Base-by-base conservation (phyloP, 257 asterid species). In the Oldenlandia corymbosa region DNA sequence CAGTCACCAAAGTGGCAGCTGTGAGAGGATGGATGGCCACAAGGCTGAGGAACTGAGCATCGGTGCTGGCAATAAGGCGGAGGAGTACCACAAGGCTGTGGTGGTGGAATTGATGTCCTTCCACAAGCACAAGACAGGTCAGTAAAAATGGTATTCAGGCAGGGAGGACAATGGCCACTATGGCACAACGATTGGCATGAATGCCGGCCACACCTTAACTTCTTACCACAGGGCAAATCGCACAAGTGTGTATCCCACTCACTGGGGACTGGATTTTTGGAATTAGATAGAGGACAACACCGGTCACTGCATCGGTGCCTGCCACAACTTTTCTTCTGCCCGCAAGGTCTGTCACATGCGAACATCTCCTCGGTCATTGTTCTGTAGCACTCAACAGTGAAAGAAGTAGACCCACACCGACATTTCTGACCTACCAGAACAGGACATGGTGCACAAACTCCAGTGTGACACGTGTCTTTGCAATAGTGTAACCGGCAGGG, bases 81-180 rank as follows among this genome's bases (percentile, higher is more conserved):
- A 51, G 91, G 90, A 2, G 97, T 90, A 20, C 99, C 99, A 76
- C 99, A 93, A 31, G 99, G 96, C 37, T 82, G 76, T 2, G 99
- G 99, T 67, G 99, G 99, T 67, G 96, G 96, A 55, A 93, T 84
- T 17, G 99, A 87, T 43, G 97, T 90, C 70, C 84, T 76, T 69
- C 97, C 97, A 55, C 99, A 93, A 24, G 97, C 90, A 80, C 99
- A 93, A 39, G 95, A 65, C 85, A 93, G 76, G 76, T 93, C 97
- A 0, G 88, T 80, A 62, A 93, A 93, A 68, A 85, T 87, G 20
- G 97, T 90, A 76, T 87, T 92, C 50, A 90, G 75, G 70, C 99
- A 93, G 41, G 99, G 94, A 73, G 99, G 99, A 61, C 99, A 93
- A 70, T 93, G 97, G 56, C 99, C 99, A 51, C 92, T 87, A 78